Percentiles rank a stretch among this genome's conserved stretches.
phyloP scores from a whole-genome alignment of 768 basidiomycete genomes.

The Mycena galopus region DNA sequence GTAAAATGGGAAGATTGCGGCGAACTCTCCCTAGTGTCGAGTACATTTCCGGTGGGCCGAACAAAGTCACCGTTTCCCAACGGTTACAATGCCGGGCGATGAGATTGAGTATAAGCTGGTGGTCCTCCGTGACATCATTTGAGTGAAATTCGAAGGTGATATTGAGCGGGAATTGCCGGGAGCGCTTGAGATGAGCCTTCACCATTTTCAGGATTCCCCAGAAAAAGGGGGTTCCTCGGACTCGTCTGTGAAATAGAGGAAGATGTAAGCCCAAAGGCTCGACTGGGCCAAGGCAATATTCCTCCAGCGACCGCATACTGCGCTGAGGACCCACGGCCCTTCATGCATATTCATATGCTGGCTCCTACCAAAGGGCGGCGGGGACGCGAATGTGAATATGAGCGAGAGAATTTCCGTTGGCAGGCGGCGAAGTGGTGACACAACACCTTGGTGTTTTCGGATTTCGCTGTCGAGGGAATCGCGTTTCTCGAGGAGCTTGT shows the following conservation, averaged over 20 bases:
- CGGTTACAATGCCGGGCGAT: not conserved
- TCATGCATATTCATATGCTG: not conserved
- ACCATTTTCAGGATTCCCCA: not conserved
- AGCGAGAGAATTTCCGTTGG: conserved; percentile 7
- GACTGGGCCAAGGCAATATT: not conserved
- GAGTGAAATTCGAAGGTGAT: not conserved
- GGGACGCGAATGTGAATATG: conserved; percentile 5
- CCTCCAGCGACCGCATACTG: conserved; percentile 13
- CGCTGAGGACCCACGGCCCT: not conserved
- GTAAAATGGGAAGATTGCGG: not conserved
- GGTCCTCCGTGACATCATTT: not conserved
- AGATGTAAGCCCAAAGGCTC: not conserved
- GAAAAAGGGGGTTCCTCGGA: not conserved
- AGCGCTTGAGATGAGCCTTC: not conserved
- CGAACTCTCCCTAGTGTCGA: not conserved
- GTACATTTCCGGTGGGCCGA: not conserved
- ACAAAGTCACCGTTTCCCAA: not conserved
- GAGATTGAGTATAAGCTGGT: not conserved
- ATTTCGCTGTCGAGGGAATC: not conserved
- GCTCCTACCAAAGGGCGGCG: not conserved
- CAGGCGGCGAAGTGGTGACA: conserved; percentile 14
- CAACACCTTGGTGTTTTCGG: conserved; percentile 2
- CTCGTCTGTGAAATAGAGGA: not conserved
- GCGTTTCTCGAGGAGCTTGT: not conserved
- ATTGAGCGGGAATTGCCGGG: not conserved